Percentiles rank a stretch among this genome's conserved stretches.
Conservation (phyloP, 2,329 filamentous ascomycete genomes). For the Epichloe brachyelytri region DNA sequence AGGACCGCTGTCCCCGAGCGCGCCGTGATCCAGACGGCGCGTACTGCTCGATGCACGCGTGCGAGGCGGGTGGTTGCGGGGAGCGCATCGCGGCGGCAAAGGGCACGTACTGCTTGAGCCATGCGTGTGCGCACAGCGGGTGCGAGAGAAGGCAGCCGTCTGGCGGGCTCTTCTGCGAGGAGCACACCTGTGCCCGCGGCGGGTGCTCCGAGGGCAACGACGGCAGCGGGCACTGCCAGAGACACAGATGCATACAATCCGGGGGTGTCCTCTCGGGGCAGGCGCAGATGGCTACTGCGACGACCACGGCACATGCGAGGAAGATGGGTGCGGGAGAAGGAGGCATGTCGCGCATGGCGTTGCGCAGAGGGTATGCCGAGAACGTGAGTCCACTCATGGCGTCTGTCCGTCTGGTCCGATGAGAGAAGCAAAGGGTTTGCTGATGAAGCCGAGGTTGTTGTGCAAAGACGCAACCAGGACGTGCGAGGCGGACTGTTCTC, state of each 20-base stretch:
- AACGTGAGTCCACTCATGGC: neutral
- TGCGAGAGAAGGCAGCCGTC: no score
- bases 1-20: neutral
- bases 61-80: neutral
- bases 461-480: no score
- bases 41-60: neutral
- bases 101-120: no score
- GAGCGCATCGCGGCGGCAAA: no score
- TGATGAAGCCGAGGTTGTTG: no score
- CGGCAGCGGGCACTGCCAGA: neutral
- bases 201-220: no score
- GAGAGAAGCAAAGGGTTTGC: no score
- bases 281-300: neutral
- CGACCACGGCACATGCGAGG: neutral
- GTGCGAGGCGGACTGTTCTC: neutral
- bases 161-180: no score
- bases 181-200: no score
- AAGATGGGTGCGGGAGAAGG: neutral
- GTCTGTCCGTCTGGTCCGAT: no score
- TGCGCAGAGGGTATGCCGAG: neutral
- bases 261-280: neutral
- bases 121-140: no score
- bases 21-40: neutral
- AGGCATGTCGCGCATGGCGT: neutral
- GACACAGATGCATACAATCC: neutral